Percentiles rank a stretch among this genome's conserved stretches.
phyloP scores from a whole-genome alignment of 2,329 filamentous ascomycete genomes.

The Cladosporium sp. region DNA sequence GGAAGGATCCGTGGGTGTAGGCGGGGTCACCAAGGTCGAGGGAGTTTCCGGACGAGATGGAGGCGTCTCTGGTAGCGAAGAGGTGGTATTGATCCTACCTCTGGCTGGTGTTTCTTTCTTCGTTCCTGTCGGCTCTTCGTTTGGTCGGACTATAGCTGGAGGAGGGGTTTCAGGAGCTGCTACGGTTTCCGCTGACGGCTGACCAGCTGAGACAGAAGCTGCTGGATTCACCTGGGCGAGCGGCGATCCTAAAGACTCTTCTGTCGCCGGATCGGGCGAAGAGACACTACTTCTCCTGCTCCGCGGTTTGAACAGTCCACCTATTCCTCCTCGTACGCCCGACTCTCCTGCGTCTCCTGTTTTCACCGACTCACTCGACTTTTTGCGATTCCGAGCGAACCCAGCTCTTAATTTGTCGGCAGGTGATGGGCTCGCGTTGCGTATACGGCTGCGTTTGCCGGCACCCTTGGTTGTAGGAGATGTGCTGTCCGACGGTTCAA shows the following conservation, averaged over 20 bases:
- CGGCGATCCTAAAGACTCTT: background rate
- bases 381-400: conserved; percentile 55
- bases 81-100: conserved; percentile 32
- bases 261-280: conserved; percentile 15
- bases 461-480: conserved; percentile 19
- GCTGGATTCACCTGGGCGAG: background rate
- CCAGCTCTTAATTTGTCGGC: conserved; percentile 68
- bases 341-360: conserved; percentile 17
- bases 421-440: conserved; percentile 54
- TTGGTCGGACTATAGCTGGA: background rate
- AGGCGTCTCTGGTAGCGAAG: conserved; percentile 37
- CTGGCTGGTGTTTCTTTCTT: conserved; percentile 1
- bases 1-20: conserved; percentile 52
- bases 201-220: background rate
- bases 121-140: background rate
- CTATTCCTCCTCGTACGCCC: conserved; percentile 37
- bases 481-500: conserved; percentile 23
- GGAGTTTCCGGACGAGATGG: conserved; percentile 40
- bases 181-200: background rate
- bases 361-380: conserved; percentile 30
- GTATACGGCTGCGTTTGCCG: conserved; percentile 45
- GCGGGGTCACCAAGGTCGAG: conserved; percentile 59
- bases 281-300: conserved; percentile 31
- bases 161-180: conserved; percentile 3
- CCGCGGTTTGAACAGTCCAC: conserved; percentile 39